A percentile compares a stretch with the other conserved stretches of the same genome.
phyloP scores from a whole-genome alignment of 352 stramenopile species.

The Lagenidium giganteum region DNA sequence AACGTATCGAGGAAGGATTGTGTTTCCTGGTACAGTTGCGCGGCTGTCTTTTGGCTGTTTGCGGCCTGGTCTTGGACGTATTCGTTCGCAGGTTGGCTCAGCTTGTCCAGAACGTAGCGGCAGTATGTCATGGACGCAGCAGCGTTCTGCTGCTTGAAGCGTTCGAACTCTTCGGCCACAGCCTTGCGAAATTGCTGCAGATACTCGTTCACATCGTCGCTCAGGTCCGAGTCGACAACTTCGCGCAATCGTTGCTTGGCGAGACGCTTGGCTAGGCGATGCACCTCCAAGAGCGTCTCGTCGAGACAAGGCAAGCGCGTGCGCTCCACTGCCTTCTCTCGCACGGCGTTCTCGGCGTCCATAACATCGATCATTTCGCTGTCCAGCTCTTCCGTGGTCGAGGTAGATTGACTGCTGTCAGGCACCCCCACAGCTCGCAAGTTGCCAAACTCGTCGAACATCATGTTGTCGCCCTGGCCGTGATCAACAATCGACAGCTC shows the following conservation, averaged over 20 bases:
- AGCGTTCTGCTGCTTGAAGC: constrained; percentile 72
- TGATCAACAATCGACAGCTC: constrained; percentile 41
- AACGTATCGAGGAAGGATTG: constrained; percentile 55
- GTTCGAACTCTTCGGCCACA: constrained; percentile 34
- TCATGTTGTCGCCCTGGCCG: constrained; percentile 46
- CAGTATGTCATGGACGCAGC: constrained; percentile 83
- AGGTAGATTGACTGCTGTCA: too few species aligned
- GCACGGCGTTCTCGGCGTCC: constrained; percentile 32
- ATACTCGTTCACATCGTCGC: constrained; percentile 57
- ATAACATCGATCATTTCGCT: constrained; percentile 72
- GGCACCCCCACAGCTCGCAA: constrained; percentile 35
- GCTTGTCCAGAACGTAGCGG: constrained; percentile 43
- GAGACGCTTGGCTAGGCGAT: constrained; percentile 63
- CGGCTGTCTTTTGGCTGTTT: constrained; percentile 54
- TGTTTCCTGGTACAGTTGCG: constrained; percentile 71
- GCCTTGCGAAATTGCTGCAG: constrained; percentile 54
- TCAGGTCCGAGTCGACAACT: constrained; percentile 61
- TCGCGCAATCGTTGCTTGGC: constrained; percentile 73
- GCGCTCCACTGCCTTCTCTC: constrained; percentile 33
- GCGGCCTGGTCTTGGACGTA: constrained; percentile 27
- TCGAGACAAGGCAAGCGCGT: constrained; percentile 63
- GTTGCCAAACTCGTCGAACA: constrained; percentile 80
- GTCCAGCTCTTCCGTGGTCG: constrained; percentile 26
- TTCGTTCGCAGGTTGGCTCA: constrained; percentile 29
- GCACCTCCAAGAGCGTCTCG: constrained; percentile 47